These are phyloP conservation scores for Lablab purpureus DNA, from an alignment of 306 rosid species.

Conservation along the genomic window DNA sequence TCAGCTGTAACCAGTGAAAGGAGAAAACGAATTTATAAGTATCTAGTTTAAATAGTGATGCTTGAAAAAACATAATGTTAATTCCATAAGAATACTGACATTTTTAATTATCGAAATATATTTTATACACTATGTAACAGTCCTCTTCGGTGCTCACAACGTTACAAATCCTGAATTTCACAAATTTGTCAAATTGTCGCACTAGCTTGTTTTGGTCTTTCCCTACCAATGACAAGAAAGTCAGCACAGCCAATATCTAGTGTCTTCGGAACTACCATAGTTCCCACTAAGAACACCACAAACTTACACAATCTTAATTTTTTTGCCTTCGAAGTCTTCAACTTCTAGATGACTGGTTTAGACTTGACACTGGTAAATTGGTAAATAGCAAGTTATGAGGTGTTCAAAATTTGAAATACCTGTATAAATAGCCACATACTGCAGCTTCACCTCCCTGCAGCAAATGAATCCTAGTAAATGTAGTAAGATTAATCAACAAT, in stretches of 20 bases:
- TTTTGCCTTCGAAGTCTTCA: neutral
- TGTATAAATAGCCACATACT: neutral
- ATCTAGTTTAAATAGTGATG: neutral
- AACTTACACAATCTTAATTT: neutral
- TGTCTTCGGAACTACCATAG: constrained; percentile 2
- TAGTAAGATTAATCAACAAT: neutral
- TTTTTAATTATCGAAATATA: neutral
- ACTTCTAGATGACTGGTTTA: neutral
- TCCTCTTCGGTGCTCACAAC: neutral
- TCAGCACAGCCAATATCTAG: neutral
- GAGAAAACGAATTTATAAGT: neutral
- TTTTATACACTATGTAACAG: neutral
- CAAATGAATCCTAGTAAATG: neutral
- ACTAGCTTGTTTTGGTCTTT: neutral
- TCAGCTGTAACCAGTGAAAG: neutral
- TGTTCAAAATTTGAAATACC: neutral
- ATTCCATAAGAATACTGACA: neutral
- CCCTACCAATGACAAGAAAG: neutral
- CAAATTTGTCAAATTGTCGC: neutral
- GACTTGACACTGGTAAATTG: neutral
- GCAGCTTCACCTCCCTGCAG: constrained; percentile 13
- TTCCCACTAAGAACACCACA: neutral
- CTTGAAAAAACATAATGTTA: neutral
- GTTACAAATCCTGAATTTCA: neutral
- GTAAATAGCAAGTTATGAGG: neutral